Base-by-base conservation (phyloP, 192 early-diverging fungal species). In the Pecoramyces ruminantium region DNA sequence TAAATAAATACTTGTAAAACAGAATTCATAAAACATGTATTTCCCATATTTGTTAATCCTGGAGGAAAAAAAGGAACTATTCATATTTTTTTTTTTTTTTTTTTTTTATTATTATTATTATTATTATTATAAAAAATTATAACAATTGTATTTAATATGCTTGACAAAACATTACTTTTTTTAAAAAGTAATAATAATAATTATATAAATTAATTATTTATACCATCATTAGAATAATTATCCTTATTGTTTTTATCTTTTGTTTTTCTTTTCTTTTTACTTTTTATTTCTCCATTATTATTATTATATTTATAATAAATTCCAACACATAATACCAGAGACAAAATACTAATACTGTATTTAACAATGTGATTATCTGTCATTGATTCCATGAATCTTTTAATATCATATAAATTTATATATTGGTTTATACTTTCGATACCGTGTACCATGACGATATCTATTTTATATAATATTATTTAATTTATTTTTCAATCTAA, bases 21-120 rank as follows among this genome's bases (percentile, higher is more conserved):
- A 15, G 91, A 89, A 82, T 96, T 96, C 88, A 96, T 89, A 84
- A 95, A 96, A 85, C 95, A 96, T 13, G 93, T 94, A 83, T 96
- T 96, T 28, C 95, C 94, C 81, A 93, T 83, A 81, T 96, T 96
- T 82, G 92, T 86, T 15, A 96, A 87, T 17, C 95, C 95, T 21
- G 87, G 86, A 67, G 90, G 87, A 77, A 67, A 67, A 67, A 67
- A 67, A 4, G 51, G 25, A 67, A 67, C 51, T 67, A 51, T 67
- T 25, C 8, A n/a, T 14, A 39, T 39, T n/a, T n/a, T n/a, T n/a
- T n/a, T n/a, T n/a, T n/a, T n/a, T n/a, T n/a, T n/a, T n/a, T n/a
- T n/a, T n/a, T n/a, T n/a, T n/a, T n/a, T n/a, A n/a, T n/a, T n/a
- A n/a, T n/a, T n/a, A n/a, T n/a, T n/a, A n/a, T n/a, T n/a, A n/a